Conservation (phyloP, 2,329 filamentous ascomycete species). For the Diaporthe sp. region DNA sequence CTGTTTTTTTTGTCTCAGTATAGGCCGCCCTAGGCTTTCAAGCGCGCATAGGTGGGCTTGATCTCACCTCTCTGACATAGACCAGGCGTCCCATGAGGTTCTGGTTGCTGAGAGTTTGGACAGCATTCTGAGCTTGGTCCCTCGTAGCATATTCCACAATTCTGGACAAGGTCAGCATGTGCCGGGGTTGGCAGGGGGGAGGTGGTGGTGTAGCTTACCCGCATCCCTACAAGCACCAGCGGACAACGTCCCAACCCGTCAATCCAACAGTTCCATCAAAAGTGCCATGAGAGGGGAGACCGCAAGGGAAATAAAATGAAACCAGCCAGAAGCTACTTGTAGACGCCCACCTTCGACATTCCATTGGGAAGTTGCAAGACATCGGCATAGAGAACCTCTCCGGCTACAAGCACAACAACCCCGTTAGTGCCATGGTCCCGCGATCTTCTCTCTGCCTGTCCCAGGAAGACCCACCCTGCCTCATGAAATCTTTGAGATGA, state of each 20-base stretch:
- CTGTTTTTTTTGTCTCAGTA: constrained; percentile 60
- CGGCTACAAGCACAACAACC: constrained; percentile 72
- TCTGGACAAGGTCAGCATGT: constrained; percentile 64
- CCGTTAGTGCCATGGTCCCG: constrained; percentile 55
- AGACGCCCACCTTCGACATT: constrained; percentile 99
- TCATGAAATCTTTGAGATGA: constrained; percentile 99
- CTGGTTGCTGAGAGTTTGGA: constrained; percentile 98
- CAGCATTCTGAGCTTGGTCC: constrained; percentile 98
- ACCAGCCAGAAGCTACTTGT: constrained; percentile 90
- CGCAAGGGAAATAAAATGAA: constrained; percentile 80
- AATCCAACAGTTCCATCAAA: constrained; percentile 96
- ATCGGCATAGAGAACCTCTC: constrained; percentile 99
- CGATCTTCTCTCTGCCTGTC: constrained; percentile 42
- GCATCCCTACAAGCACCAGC: constrained; percentile 97
- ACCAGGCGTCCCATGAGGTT: constrained; percentile 98
- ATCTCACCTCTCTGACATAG: constrained; percentile 93
- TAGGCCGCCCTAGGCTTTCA: constrained; percentile 22
- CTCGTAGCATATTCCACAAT: constrained; percentile 99
- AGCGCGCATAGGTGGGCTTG: background rate
- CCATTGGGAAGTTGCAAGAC: constrained; percentile 99
- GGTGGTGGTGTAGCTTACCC: constrained; percentile 76
- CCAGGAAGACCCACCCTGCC: constrained; percentile 82
- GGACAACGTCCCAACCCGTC: constrained; percentile 97
- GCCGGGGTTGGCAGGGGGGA: background rate
- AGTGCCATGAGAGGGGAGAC: constrained; percentile 64